Percentiles rank a stretch among this genome's conserved stretches.
Conservation (phyloP, 164 flowering plant species). For the Buxus sempervirens region DNA sequence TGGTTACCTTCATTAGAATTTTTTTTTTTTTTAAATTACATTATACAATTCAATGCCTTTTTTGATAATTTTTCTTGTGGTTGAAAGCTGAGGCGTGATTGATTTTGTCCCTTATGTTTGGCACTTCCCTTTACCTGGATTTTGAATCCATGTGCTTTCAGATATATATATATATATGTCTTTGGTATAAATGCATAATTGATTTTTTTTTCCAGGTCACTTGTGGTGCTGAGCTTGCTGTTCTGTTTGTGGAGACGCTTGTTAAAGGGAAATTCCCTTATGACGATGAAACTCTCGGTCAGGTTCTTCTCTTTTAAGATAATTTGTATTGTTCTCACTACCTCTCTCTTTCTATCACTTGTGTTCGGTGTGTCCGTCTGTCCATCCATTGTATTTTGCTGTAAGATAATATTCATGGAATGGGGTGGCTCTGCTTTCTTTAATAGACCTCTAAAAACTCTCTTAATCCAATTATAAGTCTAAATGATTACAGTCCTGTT, state of each 20-base stretch:
- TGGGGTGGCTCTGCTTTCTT: too few species aligned
- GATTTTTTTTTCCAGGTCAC: slow-evolving; percentile 51
- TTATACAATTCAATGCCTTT: not conserved
- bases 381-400: too few species aligned
- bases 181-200: slow-evolving; percentile 1
- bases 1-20: not conserved
- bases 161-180: not conserved
- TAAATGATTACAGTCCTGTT: too few species aligned
- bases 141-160: not conserved
- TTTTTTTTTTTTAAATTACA: too few species aligned
- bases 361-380: too few species aligned
- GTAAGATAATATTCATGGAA: too few species aligned
- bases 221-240: slow-evolving; percentile 94
- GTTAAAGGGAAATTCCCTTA: slow-evolving; percentile 67
- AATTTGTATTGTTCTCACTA: not conserved
- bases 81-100: not conserved
- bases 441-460: too few species aligned
- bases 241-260: slow-evolving; percentile 74
- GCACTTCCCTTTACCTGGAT: not conserved
- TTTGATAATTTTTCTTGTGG: not conserved
- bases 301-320: slow-evolving; percentile 24
- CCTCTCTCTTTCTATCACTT: not conserved
- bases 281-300: slow-evolving; percentile 71
- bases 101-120: not conserved
- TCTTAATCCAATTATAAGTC: too few species aligned